A percentile compares a stretch with the other conserved stretches of the same genome.
Conservation (phyloP, 2,329 filamentous ascomycete species). For the Fusarium mundagurra region DNA sequence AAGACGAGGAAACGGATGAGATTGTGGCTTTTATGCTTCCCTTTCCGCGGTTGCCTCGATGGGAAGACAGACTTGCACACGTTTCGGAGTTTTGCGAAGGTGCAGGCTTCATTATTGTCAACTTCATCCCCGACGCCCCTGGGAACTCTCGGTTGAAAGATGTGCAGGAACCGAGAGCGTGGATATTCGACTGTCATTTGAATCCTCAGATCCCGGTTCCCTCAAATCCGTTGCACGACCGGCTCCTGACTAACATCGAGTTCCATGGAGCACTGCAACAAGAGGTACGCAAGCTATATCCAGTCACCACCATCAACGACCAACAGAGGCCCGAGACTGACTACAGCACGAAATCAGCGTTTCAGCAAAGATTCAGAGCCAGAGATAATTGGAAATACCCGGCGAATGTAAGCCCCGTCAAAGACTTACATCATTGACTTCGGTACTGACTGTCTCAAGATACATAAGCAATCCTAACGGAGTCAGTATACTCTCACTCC, state of each 20-base stretch:
- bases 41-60: rapidly evolving
- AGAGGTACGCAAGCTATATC: rapidly evolving
- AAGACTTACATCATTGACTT: no score
- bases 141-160: rapidly evolving
- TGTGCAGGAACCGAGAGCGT: rapidly evolving
- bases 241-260: background rate
- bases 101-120: background rate
- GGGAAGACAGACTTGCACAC: background rate
- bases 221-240: rapidly evolving
- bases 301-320: background rate
- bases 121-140: background rate
- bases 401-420: background rate
- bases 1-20: rapidly evolving
- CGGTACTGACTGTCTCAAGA: rapidly evolving
- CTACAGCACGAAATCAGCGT: rapidly evolving
- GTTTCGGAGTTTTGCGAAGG: background rate
- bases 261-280: rapidly evolving
- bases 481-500: background rate
- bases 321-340: rapidly evolving
- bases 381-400: background rate
- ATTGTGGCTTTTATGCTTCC: rapidly evolving
- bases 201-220: background rate
- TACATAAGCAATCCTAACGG: background rate
- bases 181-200: background rate
- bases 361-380: rapidly evolving